Base-by-base conservation (phyloP, 2,329 filamentous ascomycete species). In the Emericellopsis cladophorae region DNA sequence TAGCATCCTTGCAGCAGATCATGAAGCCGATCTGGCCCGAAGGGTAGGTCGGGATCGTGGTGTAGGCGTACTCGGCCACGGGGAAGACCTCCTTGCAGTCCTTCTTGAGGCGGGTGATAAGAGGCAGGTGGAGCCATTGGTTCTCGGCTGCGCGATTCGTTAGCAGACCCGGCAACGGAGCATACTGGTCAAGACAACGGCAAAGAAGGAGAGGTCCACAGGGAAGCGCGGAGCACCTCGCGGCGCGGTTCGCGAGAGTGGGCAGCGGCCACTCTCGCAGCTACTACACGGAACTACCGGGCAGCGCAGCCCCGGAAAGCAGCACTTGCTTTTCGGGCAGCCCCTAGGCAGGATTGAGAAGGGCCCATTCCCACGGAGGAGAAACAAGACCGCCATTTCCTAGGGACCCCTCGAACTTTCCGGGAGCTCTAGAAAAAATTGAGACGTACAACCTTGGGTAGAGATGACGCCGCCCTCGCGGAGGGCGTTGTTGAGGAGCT, bases 1-100 rank as follows among this genome's bases (percentile, higher is more conserved):
- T 79, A 61, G 79, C 70, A 61, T 96, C 90, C 79, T 98, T 96
- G 81, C 76, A 85, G 81, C 92, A 96, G 60, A 98, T 86, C 89
- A 98, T 95, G 81, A 98, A 98, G 61, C 92, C 92, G 58, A 98
- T 98, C 73, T 98, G 92, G 61, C 92, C 92, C 43, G 87, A 94
- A 51, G 92, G 92, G 74, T 98, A 98, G 60, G 92, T 98, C 45
- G 92, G 92, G 65, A 98, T 98, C 56, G 90, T 96, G 58, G 90
- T 96, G 78, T 95, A 98, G 54, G 85, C 92, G 70, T 96, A 98
- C 71, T 98, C 92, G 63, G 84, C 92, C 48, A 86, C 85, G 49
- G 92, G 89, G 81, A 98, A 98, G 65, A 98, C 85, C 65, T 92
- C 83, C 65, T 83, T 83, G 83, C 90, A 95, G 59, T 88, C 78